Evolutionary conservation across 2,329 filamentous ascomycete genomes (phyloP).

Genomic region (Intubia oerlemansii): DNA sequence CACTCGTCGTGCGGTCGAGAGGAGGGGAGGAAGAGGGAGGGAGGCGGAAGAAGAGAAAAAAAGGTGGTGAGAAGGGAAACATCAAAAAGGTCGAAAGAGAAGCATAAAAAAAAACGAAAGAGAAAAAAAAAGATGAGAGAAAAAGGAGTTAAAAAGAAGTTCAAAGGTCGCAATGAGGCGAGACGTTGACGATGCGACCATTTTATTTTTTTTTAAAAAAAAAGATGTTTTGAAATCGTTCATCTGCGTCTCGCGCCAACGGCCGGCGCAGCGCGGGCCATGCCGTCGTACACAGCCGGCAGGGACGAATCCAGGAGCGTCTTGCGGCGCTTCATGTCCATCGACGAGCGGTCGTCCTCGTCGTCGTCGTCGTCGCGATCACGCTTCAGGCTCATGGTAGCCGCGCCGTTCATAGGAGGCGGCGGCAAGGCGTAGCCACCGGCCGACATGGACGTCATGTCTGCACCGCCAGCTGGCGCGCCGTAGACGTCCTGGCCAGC

Average conservation of each 20-base stretch:
- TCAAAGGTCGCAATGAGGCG: too few species aligned
- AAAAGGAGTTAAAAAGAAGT: conserved; percentile 1
- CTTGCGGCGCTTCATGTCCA: conserved; percentile 17
- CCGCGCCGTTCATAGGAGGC: conserved; percentile 43
- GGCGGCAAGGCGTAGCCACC: conserved; percentile 34
- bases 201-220: too few species aligned
- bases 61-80: too few species aligned
- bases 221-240: too few species aligned
- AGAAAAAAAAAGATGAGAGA: background rate
- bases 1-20: too few species aligned
- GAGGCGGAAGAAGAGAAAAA: conserved; percentile 3
- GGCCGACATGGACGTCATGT: too few species aligned
- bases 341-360: conserved; percentile 17
- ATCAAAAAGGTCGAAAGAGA: background rate
- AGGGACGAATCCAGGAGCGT: conserved; percentile 13
- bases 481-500: conserved; percentile 50
- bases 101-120: background rate
- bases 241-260: too few species aligned
- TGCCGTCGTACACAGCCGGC: conserved; percentile 14
- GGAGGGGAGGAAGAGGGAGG: too few species aligned
- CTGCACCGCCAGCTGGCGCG: conserved; percentile 28
- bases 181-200: too few species aligned
- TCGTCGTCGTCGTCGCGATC: conserved; percentile 22
- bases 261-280: too few species aligned
- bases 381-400: conserved; percentile 15